Percentiles rank a stretch among this genome's conserved stretches.
Evolutionary conservation across 345 rosid genomes (phyloP).

Genomic region (Passiflora organensis): DNA sequence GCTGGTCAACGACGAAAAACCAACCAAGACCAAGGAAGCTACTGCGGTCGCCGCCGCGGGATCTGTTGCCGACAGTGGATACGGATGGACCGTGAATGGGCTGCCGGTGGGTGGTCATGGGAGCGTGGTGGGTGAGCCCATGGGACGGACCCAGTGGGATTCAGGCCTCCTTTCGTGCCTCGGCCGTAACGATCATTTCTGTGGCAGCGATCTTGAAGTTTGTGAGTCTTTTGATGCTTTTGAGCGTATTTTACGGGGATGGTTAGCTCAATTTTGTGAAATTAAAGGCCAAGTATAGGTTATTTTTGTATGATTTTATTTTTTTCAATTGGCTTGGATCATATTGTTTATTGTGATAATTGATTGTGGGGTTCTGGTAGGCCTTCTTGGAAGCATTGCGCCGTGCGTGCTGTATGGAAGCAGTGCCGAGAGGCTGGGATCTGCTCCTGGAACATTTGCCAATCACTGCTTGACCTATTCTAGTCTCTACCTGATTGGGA

Average conservation of each 20-base stretch:
- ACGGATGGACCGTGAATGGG: constrained; percentile 82
- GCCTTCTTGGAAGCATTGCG: constrained; percentile 84
- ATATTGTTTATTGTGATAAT: too few relatives aligned
- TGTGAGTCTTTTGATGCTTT: constrained; percentile 62
- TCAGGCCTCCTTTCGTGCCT: constrained; percentile 67
- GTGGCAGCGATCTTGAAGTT: constrained; percentile 99
- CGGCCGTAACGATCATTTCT: constrained; percentile 86
- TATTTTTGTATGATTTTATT: too few relatives aligned
- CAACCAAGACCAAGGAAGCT: constrained; percentile 7
- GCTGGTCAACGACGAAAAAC: constrained; percentile 9
- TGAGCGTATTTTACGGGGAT: too few relatives aligned
- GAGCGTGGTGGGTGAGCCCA: constrained; percentile 88
- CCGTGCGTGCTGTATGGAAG: constrained; percentile 89
- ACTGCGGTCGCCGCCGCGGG: constrained; percentile 11
- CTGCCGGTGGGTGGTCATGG: constrained; percentile 54
- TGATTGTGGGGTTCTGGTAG: constrained; percentile 19
- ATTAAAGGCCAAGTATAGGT: not conserved
- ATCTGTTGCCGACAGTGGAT: constrained; percentile 15
- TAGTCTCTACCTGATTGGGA: constrained; percentile 68
- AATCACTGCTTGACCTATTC: constrained; percentile 69
- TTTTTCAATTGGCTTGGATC: not conserved
- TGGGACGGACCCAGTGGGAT: constrained; percentile 68
- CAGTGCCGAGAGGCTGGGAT: constrained; percentile 81
- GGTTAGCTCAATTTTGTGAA: constrained; percentile 1
- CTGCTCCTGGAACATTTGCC: constrained; percentile 71